Evolutionary conservation across 2,329 filamentous ascomycete genomes (phyloP), one percentile per base, ranked within the genome.

Genomic region (Stachybotrys echinatus): DNA sequence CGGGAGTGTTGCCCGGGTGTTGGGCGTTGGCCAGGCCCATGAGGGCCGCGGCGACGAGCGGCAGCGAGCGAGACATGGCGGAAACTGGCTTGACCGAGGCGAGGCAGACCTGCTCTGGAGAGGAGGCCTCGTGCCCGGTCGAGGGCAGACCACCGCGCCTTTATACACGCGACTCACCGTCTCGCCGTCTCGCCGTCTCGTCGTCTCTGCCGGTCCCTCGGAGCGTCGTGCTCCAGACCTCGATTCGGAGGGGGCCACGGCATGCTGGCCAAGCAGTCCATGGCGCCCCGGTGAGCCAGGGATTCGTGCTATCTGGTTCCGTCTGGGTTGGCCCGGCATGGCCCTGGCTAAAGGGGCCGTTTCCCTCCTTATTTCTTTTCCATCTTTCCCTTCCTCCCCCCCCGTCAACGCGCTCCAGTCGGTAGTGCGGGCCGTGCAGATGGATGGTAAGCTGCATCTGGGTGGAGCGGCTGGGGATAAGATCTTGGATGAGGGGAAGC

Each of bases 1-100:
- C 76, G 5, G 69, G 64, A 10, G 58, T 62, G 21, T 61, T 62
- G 51, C 69, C 66, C n/a, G 68, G 65, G n/a, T 63, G 65, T 54
- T 74, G 72, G 5, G 65, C 70, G 40, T 61, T 48, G 34, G 19
- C 52, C 20, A 55, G 34, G 42, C 48, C 42, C 27, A 54, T 23
- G 21, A 51, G 17, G 17, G 54, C 22, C 48, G 49, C n/a, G 6
- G 38, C 21, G 48, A 42, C 44, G 44, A 46, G 22, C 19, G 44
- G 44, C 17, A 46, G 27, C 23, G 44, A 46, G n/a, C 44, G 44
- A 37, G 44, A 34, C 44, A 46, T 46, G 5, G 44, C 23, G 27
- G 27, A 14, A 27, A 17, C 42, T n/a, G 42, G 21, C 42, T 20
- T 12, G 8, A 10, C 17, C 17, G 38, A 18, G 19, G 38, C 18